Evolutionary conservation across 306 rosid species (phyloP).

Genomic region (Lathyrus sativus): DNA sequence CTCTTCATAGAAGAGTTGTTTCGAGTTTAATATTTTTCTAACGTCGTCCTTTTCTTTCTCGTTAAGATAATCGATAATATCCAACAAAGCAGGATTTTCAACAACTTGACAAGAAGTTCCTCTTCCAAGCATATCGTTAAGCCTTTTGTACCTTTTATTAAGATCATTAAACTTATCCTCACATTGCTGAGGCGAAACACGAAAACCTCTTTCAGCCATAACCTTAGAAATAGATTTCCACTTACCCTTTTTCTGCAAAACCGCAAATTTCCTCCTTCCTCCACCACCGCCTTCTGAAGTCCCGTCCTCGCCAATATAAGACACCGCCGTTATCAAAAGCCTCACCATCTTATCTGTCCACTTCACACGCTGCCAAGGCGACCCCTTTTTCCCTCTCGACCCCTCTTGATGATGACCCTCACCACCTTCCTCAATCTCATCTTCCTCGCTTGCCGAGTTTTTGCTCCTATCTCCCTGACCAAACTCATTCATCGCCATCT

Average conservation of each 20-base stretch:
- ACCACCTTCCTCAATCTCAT: conserved; percentile 68
- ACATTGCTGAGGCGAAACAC: conserved; percentile 94
- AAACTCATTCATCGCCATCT: conserved; percentile 58
- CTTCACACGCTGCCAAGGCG: conserved; percentile 83
- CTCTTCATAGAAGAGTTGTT: conserved; percentile 86
- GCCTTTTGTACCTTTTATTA: conserved; percentile 84
- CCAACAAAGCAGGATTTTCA: conserved; percentile 79
- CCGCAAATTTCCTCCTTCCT: conserved; percentile 68
- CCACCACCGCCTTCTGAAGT: conserved; percentile 55
- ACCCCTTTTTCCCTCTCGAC: conserved; percentile 63
- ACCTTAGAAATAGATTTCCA: conserved; percentile 92
- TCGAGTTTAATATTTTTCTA: conserved; percentile 79
- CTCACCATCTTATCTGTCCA: conserved; percentile 95
- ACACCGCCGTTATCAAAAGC: conserved; percentile 85
- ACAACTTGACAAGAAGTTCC: conserved; percentile 93
- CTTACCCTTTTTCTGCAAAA: conserved; percentile 84
- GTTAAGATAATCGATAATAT: conserved; percentile 60
- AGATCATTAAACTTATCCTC: conserved; percentile 97
- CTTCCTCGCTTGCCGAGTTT: conserved; percentile 76
- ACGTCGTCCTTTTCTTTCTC: conserved; percentile 89
- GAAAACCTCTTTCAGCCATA: conserved; percentile 86
- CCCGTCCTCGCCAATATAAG: conserved; percentile 77
- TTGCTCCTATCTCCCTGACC: conserved; percentile 68
- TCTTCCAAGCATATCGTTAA: conserved; percentile 86
- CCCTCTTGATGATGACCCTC: conserved; percentile 64